Base-by-base conservation (phyloP, 1,284 basidiomycete genomes). In the Trichosporon coremiiforme region DNA sequence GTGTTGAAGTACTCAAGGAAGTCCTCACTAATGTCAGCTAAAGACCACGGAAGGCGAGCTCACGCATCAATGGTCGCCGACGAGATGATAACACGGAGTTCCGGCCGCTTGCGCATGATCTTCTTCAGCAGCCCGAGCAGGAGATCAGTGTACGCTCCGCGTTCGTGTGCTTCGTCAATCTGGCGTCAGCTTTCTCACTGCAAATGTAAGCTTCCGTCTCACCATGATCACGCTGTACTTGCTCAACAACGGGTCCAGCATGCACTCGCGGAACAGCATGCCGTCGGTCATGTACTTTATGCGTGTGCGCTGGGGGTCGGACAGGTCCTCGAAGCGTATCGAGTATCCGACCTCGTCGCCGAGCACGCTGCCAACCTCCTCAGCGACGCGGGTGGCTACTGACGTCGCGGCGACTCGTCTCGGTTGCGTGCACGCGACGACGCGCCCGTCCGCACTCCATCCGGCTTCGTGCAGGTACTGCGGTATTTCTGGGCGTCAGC, bases 231-330 rank as follows among this genome's bases (percentile, higher is more conserved):
- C 92, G 77, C 94, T 95, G 78, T 97, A 99, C 36, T 90, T 89
- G 78, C 90, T 92, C 64, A 99, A 86, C 41, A 98, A 83, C 22
- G 92, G 93, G 78, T 98, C 94, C 47, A 93, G 86, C 75, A 98
- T 88, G 45, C 93, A 91, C 85, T 99, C 97, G 70, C 96, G 90
- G 78, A 99, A 94, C 31, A 99, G 88, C 88, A 98, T 95, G 55
- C 97, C 96, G 81, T 99, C 97, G 31, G 97, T 99, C 88, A 98
- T 88, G 84, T 98, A 99, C 69, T 95, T 89, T 79, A 99, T 92
- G n/a, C 92, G 87, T 0, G 96, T 99, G 65, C 88, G 86, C 67
- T 90, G 86, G 78, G 90, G 90, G 80, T 87, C 88, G 77, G 91
- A 92, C 57, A 95, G 88, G 79, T 99, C 95, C 82, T 99, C 97